Evolutionary conservation across 805 yeast species (phyloP).

Genomic region (Saccharomycopsis selenospora): DNA sequence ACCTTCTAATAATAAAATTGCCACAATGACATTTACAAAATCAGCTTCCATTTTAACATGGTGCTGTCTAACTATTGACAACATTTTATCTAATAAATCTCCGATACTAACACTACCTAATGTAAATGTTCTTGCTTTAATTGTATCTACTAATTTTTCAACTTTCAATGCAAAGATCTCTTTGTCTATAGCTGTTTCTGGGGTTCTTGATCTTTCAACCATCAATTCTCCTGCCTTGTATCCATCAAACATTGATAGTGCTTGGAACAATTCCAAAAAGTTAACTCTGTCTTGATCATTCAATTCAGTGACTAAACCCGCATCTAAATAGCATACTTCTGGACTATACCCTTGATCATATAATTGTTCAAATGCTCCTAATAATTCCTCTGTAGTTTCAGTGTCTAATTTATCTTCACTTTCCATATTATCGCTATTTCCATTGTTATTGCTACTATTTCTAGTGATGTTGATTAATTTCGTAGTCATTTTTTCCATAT

Average conservation of each 20-base stretch:
- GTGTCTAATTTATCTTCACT: background rate
- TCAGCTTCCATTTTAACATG: constrained; percentile 98
- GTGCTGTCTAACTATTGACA: constrained; percentile 85
- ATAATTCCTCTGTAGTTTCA: constrained; percentile 34
- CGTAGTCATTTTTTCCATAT: constrained; percentile 36
- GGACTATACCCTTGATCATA: constrained; percentile 62
- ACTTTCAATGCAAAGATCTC: constrained; percentile 86
- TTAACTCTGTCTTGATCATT: constrained; percentile 71
- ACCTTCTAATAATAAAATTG: constrained; percentile 86
- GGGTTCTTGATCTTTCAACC: constrained; percentile 92
- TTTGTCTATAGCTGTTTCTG: constrained; percentile 79
- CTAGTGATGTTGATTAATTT: constrained; percentile 23
- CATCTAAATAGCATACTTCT: constrained; percentile 84
- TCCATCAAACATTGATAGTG: constrained; percentile 89
- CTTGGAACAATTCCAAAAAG: constrained; percentile 82
- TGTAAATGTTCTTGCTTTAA: constrained; percentile 84
- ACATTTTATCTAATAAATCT: constrained; percentile 77
- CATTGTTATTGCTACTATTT: constrained; percentile 20
- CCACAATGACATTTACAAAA: constrained; percentile 90
- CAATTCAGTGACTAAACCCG: constrained; percentile 89
- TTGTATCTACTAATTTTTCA: constrained; percentile 70
- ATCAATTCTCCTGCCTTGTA: constrained; percentile 89
- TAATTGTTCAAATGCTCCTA: constrained; percentile 38
- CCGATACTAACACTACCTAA: constrained; percentile 90
- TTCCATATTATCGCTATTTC: constrained; percentile 17